These are phyloP conservation scores for Zygotorulaspora danielsina DNA, from an alignment of 805 yeast genomes.

Conservation along the genomic window DNA sequence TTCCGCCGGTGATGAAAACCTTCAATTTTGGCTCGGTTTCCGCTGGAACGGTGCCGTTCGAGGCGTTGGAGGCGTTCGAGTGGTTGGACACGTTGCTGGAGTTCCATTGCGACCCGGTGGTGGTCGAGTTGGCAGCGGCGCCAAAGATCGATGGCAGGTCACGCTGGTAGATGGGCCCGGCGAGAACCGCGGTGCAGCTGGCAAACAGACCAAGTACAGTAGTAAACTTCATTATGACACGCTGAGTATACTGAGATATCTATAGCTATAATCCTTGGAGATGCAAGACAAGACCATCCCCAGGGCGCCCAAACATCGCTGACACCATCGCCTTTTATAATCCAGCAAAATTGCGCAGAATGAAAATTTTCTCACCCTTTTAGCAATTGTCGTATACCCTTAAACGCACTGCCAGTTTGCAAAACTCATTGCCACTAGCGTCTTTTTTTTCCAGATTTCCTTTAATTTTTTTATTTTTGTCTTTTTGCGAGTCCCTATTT, in stretches of 20 bases:
- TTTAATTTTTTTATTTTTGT: too few relatives aligned
- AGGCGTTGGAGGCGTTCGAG: conserved; percentile 10
- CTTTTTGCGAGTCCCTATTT: conserved; percentile 1
- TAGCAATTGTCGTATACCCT: background rate
- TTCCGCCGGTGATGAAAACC: conserved; percentile 25
- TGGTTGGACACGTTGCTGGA: conserved; percentile 10
- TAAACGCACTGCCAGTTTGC: background rate
- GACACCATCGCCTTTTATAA: background rate
- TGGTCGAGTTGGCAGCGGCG: conserved; percentile 7
- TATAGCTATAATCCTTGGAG: too few relatives aligned
- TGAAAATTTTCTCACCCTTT: too few relatives aligned
- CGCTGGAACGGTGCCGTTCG: conserved; percentile 5
- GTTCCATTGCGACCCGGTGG: conserved; percentile 9
- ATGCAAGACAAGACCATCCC: background rate
- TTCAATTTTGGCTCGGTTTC: conserved; percentile 5
- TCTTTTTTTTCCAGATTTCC: too few relatives aligned
- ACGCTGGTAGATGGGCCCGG: conserved; percentile 11
- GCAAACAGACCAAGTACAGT: conserved; percentile 10
- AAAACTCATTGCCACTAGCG: background rate
- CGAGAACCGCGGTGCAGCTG: conserved; percentile 9
- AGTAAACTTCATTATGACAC: conserved; percentile 10
- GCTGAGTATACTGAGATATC: background rate
- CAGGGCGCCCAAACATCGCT: background rate
- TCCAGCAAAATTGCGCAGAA: too few relatives aligned
- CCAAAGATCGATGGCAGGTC: conserved; percentile 2